A percentile compares a stretch with the other conserved stretches of the same genome.
Evolutionary conservation across 2,329 filamentous ascomycete genomes (phyloP).

Genomic region (Fusarium haematococcum): DNA sequence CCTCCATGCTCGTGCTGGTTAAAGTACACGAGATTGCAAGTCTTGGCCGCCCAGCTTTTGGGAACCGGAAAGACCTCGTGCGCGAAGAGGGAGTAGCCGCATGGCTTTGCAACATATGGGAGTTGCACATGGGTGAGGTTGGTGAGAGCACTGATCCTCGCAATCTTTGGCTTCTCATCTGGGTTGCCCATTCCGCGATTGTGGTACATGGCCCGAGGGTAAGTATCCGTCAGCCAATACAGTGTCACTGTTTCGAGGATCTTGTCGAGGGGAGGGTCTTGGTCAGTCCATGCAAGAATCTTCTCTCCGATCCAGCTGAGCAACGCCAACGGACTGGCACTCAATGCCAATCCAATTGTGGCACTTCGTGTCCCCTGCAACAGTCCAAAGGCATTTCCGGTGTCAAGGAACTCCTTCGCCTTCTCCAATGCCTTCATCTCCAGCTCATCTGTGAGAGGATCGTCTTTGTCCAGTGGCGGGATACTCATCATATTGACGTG

Average conservation of each 20-base stretch:
- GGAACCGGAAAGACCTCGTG: background rate
- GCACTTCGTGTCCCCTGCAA: background rate
- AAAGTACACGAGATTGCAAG: background rate
- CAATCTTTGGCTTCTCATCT: background rate
- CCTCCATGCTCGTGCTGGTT: background rate
- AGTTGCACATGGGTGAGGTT: background rate
- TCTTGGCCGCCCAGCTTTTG: background rate
- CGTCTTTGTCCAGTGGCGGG: background rate
- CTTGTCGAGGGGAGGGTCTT: background rate
- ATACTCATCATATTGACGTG: slow-evolving; percentile 2
- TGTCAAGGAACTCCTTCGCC: background rate
- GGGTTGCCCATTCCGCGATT: background rate
- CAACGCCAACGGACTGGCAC: background rate
- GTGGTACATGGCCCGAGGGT: background rate
- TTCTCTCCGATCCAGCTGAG: background rate
- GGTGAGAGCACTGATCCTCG: background rate
- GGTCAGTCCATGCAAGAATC: background rate
- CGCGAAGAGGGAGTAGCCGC: background rate
- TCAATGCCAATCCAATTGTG: background rate
- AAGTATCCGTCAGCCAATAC: background rate
- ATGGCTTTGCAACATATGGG: background rate
- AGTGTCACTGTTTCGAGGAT: background rate
- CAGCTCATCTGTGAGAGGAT: background rate
- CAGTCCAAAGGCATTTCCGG: background rate
- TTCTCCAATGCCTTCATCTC: background rate